Conservation (phyloP, 2,329 filamentous ascomycete genomes). For the Ophiostoma triangulosporum region DNA sequence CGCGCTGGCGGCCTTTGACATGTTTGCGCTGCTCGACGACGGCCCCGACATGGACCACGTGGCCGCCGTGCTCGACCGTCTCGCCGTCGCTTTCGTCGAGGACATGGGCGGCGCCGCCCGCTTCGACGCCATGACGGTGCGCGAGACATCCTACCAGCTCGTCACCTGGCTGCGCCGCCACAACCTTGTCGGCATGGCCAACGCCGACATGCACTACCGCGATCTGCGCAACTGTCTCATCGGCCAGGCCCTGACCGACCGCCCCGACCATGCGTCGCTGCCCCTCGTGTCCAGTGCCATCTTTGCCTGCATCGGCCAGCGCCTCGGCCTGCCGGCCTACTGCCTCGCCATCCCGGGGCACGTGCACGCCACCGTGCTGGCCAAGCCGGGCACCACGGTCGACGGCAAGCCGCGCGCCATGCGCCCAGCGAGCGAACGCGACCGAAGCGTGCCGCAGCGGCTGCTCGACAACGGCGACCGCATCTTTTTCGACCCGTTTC, state of each 20-base stretch:
- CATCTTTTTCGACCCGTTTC: conserved; percentile 80
- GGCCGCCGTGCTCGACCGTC: conserved; percentile 41
- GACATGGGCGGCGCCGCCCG: conserved; percentile 27
- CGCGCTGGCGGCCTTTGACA: conserved; percentile 70
- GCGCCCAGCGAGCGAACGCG: too few species aligned
- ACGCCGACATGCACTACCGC: conserved; percentile 55
- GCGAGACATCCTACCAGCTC: conserved; percentile 54
- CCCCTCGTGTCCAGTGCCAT: conserved; percentile 80
- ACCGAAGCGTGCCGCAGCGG: not conserved
- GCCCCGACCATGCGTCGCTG: conserved; percentile 61
- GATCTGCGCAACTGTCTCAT: conserved; percentile 80
- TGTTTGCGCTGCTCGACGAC: conserved; percentile 68
- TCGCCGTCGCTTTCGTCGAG: conserved; percentile 42
- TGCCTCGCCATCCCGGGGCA: conserved; percentile 76
- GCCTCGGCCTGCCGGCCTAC: conserved; percentile 60
- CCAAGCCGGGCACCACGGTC: conserved; percentile 45
- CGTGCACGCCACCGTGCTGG: conserved; percentile 65
- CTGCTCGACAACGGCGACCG: conserved; percentile 24
- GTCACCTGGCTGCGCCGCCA: conserved; percentile 55
- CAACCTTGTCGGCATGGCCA: conserved; percentile 57
- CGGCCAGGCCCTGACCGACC: conserved; percentile 61
- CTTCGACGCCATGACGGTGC: conserved; percentile 43
- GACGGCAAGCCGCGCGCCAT: conserved; percentile 34
- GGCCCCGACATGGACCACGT: conserved; percentile 61
- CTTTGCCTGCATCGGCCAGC: conserved; percentile 64